Percentiles rank a stretch among this genome's conserved stretches.
These are phyloP conservation scores for Lyophyllum decastes DNA, from an alignment of 768 basidiomycete genomes.

Conservation along the genomic window DNA sequence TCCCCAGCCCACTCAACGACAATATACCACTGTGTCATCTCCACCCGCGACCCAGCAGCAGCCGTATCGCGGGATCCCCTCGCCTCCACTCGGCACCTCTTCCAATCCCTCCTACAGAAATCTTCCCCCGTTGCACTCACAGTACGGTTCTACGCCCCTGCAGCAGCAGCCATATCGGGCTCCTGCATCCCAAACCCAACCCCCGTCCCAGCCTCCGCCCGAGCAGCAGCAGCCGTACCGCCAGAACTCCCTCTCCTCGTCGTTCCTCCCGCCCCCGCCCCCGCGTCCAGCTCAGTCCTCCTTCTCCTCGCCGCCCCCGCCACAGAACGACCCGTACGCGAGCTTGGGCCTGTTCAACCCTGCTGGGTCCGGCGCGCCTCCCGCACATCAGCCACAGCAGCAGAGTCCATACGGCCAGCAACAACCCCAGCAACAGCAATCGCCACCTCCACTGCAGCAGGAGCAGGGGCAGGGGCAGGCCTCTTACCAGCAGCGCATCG, in stretches of 20 bases:
- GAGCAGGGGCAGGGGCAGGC: too few species aligned
- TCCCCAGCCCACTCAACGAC: slow-evolving; percentile 19
- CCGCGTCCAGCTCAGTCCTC: slow-evolving; percentile 26
- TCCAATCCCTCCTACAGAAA: background rate
- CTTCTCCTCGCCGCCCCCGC: slow-evolving; percentile 22
- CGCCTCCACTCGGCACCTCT: slow-evolving; percentile 13
- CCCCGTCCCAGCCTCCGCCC: slow-evolving; percentile 21
- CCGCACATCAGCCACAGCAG: too few species aligned
- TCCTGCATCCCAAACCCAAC: slow-evolving; percentile 1
- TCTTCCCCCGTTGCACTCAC: slow-evolving; percentile 17
- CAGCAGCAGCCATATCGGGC: slow-evolving; percentile 18
- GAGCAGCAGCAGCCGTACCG: slow-evolving; percentile 22
- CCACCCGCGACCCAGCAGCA: slow-evolving; percentile 17
- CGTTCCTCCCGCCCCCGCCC: slow-evolving; percentile 35
- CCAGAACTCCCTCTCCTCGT: slow-evolving; percentile 19
- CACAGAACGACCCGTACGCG: slow-evolving; percentile 38
- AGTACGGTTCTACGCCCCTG: slow-evolving; percentile 13
- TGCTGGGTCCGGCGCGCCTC: background rate
- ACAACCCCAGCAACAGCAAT: slow-evolving; percentile 7
- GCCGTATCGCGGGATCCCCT: slow-evolving; percentile 16
- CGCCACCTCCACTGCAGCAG: background rate
- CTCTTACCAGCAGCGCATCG: too few species aligned
- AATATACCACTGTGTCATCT: slow-evolving; percentile 18
- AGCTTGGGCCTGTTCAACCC: slow-evolving; percentile 35
- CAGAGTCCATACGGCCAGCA: slow-evolving; percentile 1